Evolutionary conservation across 23 red algal genomes (phyloP), one percentile per base, ranked within the genome.

Genomic region (Cyanidiococcus yangmingshanensis): DNA sequence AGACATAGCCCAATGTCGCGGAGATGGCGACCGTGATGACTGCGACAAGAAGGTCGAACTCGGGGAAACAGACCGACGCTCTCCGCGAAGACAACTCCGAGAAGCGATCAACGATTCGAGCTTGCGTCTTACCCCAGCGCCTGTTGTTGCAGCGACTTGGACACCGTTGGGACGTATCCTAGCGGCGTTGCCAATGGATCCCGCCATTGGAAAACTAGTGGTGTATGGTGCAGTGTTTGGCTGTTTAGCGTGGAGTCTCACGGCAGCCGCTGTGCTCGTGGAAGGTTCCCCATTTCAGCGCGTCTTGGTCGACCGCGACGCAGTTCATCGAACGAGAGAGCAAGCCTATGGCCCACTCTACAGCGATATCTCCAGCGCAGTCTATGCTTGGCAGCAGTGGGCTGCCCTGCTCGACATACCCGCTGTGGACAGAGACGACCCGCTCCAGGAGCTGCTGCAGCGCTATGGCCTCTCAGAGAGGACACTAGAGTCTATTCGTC

Each of bases 141-240:
- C 37, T 32, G 75, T 26, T 2, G 1, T 40, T 37, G 26, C 37
- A 1, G 40, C 0, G 25, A 50, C 36, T 37, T 25, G 7, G 75
- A 89, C 90, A 39, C 80, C 86, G 17, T 57, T 95, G 21, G 90
- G 90, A 2, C 68, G 59, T 34, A 85, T 86, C 51, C 82, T 95
- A 25, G 50, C 86, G n/a, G 58, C 78, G 1, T n/a, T 95, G 34
- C 90, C 90, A 21, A 76, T 95, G 1, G 90, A 95, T 67, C 85
- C 87, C 41, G 75, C 77, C 40, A 54, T 95, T 21, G 90, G 90
- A 35, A 95, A 95, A 78, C 78, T 95, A 0, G 32, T 89, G 0
- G 79, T 95, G 29, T 95, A 84, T 40, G 86, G 86, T 30, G 75
- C 83, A 32, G 71, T 95, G 38, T 90, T 95, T 77, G 76, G 85